These are phyloP conservation scores for Wickerhamiella vanderwaltii DNA, from an alignment of 805 yeast genomes.

Conservation along the genomic window DNA sequence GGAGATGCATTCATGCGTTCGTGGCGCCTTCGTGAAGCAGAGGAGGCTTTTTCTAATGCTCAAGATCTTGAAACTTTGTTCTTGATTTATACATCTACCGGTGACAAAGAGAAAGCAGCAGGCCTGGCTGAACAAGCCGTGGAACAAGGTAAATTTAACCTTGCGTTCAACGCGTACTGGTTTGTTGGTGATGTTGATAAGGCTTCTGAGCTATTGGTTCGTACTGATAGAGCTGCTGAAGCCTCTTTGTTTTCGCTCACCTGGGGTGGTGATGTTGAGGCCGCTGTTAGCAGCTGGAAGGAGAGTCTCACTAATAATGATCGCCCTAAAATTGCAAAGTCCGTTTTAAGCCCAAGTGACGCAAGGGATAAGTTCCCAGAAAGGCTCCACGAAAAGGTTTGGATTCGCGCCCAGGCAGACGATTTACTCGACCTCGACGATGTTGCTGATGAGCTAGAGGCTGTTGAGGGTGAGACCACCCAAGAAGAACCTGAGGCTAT, in stretches of 20 bases:
- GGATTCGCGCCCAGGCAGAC: constrained; percentile 15
- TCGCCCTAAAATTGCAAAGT: constrained; percentile 46
- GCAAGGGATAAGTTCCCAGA: constrained; percentile 29
- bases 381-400: constrained; percentile 20
- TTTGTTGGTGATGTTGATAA: constrained; percentile 54
- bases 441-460: constrained; percentile 14
- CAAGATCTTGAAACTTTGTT: constrained; percentile 72
- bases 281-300: constrained; percentile 59
- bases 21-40: constrained; percentile 76
- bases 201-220: constrained; percentile 52
- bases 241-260: constrained; percentile 72
- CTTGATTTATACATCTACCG: constrained; percentile 70
- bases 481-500: constrained; percentile 6
- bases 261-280: constrained; percentile 42
- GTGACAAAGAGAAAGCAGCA: constrained; percentile 47
- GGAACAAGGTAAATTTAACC: constrained; percentile 66
- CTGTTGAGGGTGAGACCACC: constrained; percentile 10
- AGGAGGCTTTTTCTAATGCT: constrained; percentile 64
- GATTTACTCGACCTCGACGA: constrained; percentile 33
- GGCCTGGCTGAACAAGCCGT: constrained; percentile 57
- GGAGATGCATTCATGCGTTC: constrained; percentile 75
- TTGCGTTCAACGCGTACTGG: constrained; percentile 91
- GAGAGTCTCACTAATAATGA: constrained; percentile 38
- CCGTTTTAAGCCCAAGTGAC: constrained; percentile 39
- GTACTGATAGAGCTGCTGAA: constrained; percentile 64